phyloP scores from a whole-genome alignment of 352 stramenopile species.

The Pelagophyceae sp. region DNA sequence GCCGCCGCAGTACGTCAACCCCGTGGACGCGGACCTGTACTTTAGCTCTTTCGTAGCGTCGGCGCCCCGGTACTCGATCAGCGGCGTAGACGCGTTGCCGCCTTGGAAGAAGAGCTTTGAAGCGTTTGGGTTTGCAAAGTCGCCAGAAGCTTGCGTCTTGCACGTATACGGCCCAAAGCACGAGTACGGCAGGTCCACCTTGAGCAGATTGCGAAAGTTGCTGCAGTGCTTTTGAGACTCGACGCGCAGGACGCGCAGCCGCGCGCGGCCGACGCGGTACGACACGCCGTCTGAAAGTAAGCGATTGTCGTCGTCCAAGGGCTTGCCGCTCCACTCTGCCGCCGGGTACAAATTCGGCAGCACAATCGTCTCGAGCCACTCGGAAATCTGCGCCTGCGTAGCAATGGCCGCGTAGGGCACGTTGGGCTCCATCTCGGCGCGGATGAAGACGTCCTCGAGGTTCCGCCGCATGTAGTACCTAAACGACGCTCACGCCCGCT shows the following conservation, averaged over 20 bases:
- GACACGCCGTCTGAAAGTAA: background rate
- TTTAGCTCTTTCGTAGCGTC: background rate
- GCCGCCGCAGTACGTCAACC: constrained; percentile 8
- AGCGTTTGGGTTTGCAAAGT: too few species aligned
- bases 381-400: background rate
- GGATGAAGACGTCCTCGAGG: constrained; percentile 5
- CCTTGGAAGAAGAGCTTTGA: too few species aligned
- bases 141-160: background rate
- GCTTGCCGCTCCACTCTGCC: background rate
- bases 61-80: background rate
- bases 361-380: background rate
- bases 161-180: background rate
- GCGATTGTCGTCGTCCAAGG: background rate
- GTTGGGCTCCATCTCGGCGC: background rate
- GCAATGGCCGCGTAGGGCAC: background rate
- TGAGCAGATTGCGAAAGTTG: background rate
- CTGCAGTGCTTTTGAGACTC: background rate
- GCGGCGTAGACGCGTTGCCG: background rate
- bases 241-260: background rate
- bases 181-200: background rate
- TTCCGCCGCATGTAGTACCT: constrained; percentile 17
- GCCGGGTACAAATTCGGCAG: background rate
- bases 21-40: constrained; percentile 7
- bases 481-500: too few species aligned
- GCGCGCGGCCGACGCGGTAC: background rate